These are phyloP conservation scores for Cephalotrichum gorgonifer DNA, from an alignment of 2,329 filamentous ascomycete species.

Conservation along the genomic window DNA sequence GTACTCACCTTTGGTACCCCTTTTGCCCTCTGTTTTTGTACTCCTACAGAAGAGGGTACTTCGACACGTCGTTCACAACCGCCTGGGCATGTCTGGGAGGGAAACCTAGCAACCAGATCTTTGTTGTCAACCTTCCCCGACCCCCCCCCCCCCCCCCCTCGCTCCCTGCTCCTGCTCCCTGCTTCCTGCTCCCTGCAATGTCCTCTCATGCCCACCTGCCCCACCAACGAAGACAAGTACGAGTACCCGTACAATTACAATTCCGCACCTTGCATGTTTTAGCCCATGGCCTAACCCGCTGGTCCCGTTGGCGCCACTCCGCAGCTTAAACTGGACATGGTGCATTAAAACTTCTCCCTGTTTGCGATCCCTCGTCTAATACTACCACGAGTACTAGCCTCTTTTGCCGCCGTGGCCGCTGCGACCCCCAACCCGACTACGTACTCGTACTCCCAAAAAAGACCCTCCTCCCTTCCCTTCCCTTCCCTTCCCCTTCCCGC, in stretches of 20 bases:
- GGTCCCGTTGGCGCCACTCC: slow-evolving; percentile 4
- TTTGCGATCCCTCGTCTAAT: slow-evolving; percentile 3
- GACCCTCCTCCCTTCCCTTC: not conserved
- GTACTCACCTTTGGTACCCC: not conserved
- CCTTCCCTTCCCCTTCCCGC: not conserved
- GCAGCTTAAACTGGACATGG: slow-evolving; percentile 3
- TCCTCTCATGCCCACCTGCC: no score
- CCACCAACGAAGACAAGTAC: no score
- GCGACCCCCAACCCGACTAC: not conserved
- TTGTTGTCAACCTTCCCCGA: not conserved
- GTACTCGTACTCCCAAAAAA: not conserved
- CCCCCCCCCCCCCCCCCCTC: not conserved
- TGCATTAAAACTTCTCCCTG: slow-evolving; percentile 5
- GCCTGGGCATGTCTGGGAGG: not conserved
- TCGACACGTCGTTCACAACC: not conserved
- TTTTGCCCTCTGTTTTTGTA: not conserved
- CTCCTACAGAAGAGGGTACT: not conserved
- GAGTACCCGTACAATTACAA: no score
- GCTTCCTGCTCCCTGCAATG: no score
- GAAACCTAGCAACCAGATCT: not conserved
- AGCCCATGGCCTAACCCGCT: not conserved
- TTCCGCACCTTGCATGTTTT: not conserved
- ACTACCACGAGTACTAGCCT: no score
- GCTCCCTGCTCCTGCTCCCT: no score
- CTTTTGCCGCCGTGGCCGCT: slow-evolving; percentile 2